Percentiles rank a stretch among this genome's conserved stretches.
phyloP scores from a whole-genome alignment of 1,139 yeast genomes.

The Hyphopichia burtonii region DNA sequence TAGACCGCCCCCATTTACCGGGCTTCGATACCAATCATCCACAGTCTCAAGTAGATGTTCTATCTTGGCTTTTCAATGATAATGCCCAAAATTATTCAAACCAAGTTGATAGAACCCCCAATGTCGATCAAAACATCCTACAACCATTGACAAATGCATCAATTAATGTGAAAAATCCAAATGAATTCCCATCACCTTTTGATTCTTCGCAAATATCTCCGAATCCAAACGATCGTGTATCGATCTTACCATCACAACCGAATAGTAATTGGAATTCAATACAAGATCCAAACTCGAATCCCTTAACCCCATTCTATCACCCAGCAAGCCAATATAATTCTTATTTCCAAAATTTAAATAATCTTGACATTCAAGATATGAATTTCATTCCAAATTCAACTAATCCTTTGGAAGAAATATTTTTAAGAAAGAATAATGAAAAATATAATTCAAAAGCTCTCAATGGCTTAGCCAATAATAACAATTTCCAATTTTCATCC shows the following conservation, averaged over 20 bases:
- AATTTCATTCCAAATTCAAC: slow-evolving; percentile 36
- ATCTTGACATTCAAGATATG: slow-evolving; percentile 26
- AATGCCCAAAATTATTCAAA: slow-evolving; percentile 11
- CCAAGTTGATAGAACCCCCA: neutral
- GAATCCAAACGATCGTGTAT: neutral
- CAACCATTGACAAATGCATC: neutral
- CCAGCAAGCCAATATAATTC: neutral
- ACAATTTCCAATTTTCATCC: slow-evolving; percentile 7
- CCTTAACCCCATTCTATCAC: slow-evolving; percentile 2
- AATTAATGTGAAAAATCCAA: neutral
- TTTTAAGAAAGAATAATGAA: slow-evolving; percentile 10
- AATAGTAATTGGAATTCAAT: neutral
- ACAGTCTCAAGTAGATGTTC: slow-evolving; percentile 35
- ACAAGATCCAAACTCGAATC: neutral
- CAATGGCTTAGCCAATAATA: neutral
- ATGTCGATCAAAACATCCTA: no score
- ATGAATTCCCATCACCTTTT: neutral
- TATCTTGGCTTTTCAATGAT: slow-evolving; percentile 42
- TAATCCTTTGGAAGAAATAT: slow-evolving; percentile 42
- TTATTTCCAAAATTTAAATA: slow-evolving; percentile 8
- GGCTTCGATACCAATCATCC: slow-evolving; percentile 6
- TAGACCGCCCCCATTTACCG: neutral
- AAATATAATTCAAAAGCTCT: neutral
- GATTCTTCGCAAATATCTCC: neutral
- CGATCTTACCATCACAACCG: neutral